These are phyloP conservation scores for Geosiphon pyriformis DNA, from an alignment of 192 early-diverging fungal genomes.

Conservation along the genomic window DNA sequence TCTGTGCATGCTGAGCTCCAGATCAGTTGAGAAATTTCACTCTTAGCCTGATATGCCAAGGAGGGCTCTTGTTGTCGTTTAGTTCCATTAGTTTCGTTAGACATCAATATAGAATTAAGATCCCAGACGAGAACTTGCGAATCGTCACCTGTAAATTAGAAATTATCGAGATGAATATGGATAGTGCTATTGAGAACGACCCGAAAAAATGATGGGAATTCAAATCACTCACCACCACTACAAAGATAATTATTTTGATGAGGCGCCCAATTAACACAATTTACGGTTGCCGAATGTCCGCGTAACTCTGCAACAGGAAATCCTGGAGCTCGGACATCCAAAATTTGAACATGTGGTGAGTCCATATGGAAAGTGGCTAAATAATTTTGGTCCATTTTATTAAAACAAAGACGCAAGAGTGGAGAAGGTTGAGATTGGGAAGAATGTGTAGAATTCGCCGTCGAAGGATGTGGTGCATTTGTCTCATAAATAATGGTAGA, in stretches of 20 bases:
- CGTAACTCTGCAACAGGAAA: constrained; percentile 76
- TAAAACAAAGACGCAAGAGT: constrained; percentile 83
- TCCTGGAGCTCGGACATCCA: constrained; percentile 90
- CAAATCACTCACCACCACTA: constrained; percentile 62
- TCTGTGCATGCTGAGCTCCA: constrained; percentile 77
- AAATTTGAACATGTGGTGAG: constrained; percentile 70
- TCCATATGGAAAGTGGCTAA: constrained; percentile 90
- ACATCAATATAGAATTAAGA: constrained; percentile 37
- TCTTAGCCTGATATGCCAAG: constrained; percentile 68
- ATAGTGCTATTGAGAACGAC: background rate
- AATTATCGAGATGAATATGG: background rate
- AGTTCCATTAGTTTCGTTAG: constrained; percentile 24
- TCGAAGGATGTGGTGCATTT: constrained; percentile 34
- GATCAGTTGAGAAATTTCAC: constrained; percentile 73
- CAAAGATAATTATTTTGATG: constrained; percentile 71
- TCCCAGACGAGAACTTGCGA: constrained; percentile 91
- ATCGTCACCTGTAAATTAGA: constrained; percentile 68
- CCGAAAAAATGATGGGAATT: background rate
- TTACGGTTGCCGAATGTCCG: constrained; percentile 73
- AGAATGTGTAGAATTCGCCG: constrained; percentile 15
- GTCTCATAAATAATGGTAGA: constrained; percentile 98
- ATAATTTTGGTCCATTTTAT: constrained; percentile 84
- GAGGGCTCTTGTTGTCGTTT: constrained; percentile 49
- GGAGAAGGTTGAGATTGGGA: constrained; percentile 42
- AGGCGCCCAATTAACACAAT: constrained; percentile 87